Percentiles rank a stretch among this genome's conserved stretches.
These are phyloP conservation scores for Globisporangium lucens DNA, from an alignment of 352 stramenopile species.

Conservation along the genomic window DNA sequence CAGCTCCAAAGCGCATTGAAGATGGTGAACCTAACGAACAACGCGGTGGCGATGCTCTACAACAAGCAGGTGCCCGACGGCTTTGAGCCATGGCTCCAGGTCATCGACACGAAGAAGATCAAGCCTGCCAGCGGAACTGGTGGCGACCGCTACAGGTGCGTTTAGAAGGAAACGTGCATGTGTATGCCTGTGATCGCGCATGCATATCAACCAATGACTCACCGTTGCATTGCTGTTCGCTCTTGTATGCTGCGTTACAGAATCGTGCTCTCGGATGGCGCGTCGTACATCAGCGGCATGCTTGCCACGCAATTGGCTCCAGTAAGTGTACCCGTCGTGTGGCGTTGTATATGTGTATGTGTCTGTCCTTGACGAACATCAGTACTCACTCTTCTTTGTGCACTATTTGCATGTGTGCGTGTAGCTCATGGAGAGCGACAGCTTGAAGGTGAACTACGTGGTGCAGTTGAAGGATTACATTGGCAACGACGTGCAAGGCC, in stretches of 20 bases:
- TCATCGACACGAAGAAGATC: constrained; percentile 89
- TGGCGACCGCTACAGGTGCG: constrained; percentile 71
- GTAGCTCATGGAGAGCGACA: constrained; percentile 81
- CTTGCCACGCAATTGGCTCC: constrained; percentile 76
- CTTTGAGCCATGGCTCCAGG: constrained; percentile 85
- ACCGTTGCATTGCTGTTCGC: not conserved
- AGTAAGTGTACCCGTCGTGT: constrained; percentile 28
- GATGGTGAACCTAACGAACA: constrained; percentile 85
- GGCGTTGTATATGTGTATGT: not conserved
- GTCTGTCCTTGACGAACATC: not conserved
- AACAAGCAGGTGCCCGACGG: constrained; percentile 79
- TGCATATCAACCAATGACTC: not conserved
- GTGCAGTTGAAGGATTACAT: constrained; percentile 85
- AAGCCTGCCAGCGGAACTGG: constrained; percentile 69
- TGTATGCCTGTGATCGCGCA: not conserved
- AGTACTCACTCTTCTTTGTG: not conserved
- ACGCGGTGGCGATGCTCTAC: constrained; percentile 85
- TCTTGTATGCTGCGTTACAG: constrained; percentile 17
- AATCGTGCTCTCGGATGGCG: constrained; percentile 78
- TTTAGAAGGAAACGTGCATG: not conserved
- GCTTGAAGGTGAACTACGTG: constrained; percentile 80
- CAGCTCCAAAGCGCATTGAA: constrained; percentile 1
- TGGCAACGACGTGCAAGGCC: constrained; percentile 79
- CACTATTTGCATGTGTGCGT: not conserved
- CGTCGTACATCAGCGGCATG: constrained; percentile 85